Conservation (phyloP, 192 early-diverging fungal genomes). For the Entomortierella beljakovae region DNA sequence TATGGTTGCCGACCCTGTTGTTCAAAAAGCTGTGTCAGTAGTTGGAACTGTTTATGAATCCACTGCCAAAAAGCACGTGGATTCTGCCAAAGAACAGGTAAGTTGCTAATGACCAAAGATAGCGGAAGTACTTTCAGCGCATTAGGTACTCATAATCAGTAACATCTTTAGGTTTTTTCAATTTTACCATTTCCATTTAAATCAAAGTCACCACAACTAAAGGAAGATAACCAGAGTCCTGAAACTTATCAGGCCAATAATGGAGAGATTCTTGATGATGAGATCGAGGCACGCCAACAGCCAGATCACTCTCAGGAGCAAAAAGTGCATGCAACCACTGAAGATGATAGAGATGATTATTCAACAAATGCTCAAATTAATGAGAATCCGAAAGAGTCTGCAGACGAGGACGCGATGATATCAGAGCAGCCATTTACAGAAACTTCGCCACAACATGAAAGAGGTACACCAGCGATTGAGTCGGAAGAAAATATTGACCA, state of each 20-base stretch:
- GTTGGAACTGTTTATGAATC: slow-evolving; percentile 30
- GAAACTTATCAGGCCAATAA: background rate
- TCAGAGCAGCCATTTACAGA: no score
- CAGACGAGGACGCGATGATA: no score
- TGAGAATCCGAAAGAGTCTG: background rate
- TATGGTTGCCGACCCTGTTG: slow-evolving; percentile 41
- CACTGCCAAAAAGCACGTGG: slow-evolving; percentile 48
- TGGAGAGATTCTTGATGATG: background rate
- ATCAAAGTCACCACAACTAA: background rate
- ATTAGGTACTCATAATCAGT: background rate
- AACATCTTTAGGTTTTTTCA: slow-evolving; percentile 22
- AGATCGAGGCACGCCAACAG: no score
- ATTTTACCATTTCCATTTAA: slow-evolving; percentile 48
- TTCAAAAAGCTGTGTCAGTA: slow-evolving; percentile 28
- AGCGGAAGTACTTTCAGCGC: background rate
- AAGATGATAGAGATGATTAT: slow-evolving; percentile 1
- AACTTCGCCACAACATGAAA: no score
- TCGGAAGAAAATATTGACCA: no score
- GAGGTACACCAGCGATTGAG: no score
- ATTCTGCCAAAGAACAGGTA: slow-evolving; percentile 45
- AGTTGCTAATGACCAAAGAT: background rate
- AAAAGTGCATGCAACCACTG: no score
- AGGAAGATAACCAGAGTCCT: background rate
- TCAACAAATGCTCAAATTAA: slow-evolving; percentile 30
- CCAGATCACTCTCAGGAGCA: no score